Evolutionary conservation across 2,329 filamentous ascomycete genomes (phyloP), one percentile per base, ranked within the genome.

Genomic region (Ambrosiella beaveri): DNA sequence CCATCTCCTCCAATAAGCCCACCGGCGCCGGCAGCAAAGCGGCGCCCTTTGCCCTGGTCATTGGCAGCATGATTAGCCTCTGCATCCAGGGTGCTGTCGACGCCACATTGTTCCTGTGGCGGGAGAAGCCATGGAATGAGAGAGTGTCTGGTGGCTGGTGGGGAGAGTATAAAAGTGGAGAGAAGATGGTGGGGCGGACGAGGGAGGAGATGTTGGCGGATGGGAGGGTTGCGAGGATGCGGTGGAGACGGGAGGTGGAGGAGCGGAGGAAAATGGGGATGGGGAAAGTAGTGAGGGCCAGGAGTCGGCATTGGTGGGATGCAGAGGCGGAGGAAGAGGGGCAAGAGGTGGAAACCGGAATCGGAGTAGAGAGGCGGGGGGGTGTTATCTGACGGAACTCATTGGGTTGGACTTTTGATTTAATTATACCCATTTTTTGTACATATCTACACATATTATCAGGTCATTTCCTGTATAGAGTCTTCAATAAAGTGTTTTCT

Each of bases 31-130:
- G 54, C 7, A 52, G 40, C 7, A 35, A 37, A 19, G 35, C 55
- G 8, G 59, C 59, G 9, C 74, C 84, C 0, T 82, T 79, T 62
- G 74, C 70, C 57, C 68, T 90, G 52, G 71, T 73, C 9, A 66
- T 82, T 6, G 64, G 79, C 27, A 74, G 73, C 61, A 74, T 80
- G 3, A 70, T 81, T 53, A 84, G 75, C 64, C 66, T 88, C 38
- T 78, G 75, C 52, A 72, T 79, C 40, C 84, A 88, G 67, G 85
- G 85, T 1, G 74, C 80, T 1, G 79, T 81, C 1, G 83, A 90
- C 65, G 81, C 82, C 61, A 68, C 77, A 58, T 75, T 90, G 19
- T 90, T 90, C 68, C 77, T 75, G 37, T 71, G 78, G 37, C 76
- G 84, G 50, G 86, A 91, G 67, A 80, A 80, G 65, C 86, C 86